Evolutionary conservation across 495 filamentous ascomycete genomes (phyloP), one percentile per base, ranked within the genome.

Genomic region (Filosporella fistucella): DNA sequence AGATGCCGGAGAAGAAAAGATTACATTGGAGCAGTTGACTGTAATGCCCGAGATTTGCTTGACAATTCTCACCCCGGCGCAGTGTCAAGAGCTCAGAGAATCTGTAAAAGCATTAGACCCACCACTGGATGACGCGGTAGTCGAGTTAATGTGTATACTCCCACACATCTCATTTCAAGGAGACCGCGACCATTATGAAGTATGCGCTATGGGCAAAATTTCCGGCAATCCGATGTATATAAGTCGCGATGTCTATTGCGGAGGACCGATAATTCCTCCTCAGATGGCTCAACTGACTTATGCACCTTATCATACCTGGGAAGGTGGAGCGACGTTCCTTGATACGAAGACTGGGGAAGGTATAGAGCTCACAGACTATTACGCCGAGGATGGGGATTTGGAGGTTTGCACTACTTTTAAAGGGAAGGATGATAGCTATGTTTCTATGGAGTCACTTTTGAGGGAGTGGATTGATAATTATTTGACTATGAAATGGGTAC

Each of bases 391-490:
- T 36, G 10, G 2, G 1, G 21, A 36, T 24, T 8, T 8, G n/a
- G n/a, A n/a, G 8, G 2, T 8, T 8, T 10, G 16, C 14, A 14
- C 30, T 6, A n/a, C 35, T 17, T 36, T 14, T 9, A 20, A 36
- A 13, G 30, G 30, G 13, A 8, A 21, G 7, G 24, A 32, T 9
- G 37, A 35, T 12, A n/a, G n/a, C n/a, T n/a, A n/a, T n/a, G n/a
- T n/a, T n/a, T 32, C 44, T n/a, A 47, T 47, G 35, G 44, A 47
- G 21, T 29, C 35, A 22, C 20, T 47, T 5, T 35, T 47, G 30
- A 20, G 29, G 32, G 44, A 47, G 9, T 47, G 44, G 44, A 47
- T 47, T 25, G 44, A 47, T 47, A 10, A 26, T 10, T 47, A 23
- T 17, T n/a, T 47, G 23, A 36, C 3, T 4, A 8, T 30, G 30